Percentiles rank a stretch among this genome's conserved stretches.
These are phyloP conservation scores for Alternaria rosae DNA, from an alignment of 2,329 filamentous ascomycete species.

Conservation along the genomic window DNA sequence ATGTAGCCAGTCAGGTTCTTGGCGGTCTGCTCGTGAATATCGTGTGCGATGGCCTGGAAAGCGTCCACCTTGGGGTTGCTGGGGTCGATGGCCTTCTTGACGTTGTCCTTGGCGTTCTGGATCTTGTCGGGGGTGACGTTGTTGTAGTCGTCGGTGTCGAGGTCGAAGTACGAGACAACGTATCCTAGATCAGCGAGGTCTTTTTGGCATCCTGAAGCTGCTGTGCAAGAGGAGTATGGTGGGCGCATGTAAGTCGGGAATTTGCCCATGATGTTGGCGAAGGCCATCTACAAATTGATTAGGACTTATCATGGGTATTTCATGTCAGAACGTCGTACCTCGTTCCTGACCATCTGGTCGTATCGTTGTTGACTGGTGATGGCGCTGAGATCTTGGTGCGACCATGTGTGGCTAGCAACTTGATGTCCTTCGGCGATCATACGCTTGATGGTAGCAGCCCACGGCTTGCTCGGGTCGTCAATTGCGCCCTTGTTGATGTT, in stretches of 20 bases:
- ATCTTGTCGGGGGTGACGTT: conserved; percentile 40
- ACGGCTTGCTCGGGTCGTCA: conserved; percentile 54
- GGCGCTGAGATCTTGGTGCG: conserved; percentile 58
- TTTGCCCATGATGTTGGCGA: conserved; percentile 62
- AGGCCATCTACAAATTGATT: conserved; percentile 51
- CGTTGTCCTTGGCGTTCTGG: conserved; percentile 44
- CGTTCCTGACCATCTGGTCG: conserved; percentile 61
- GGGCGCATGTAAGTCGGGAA: conserved; percentile 64
- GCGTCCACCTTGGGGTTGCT: conserved; percentile 31
- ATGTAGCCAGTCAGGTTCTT: conserved; percentile 52
- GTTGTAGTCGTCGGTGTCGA: conserved; percentile 61
- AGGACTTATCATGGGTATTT: not conserved
- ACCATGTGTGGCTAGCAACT: conserved; percentile 66
- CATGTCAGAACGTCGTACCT: conserved; percentile 24
- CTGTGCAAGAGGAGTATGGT: conserved; percentile 56
- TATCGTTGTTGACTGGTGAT: conserved; percentile 54
- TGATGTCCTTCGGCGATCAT: conserved; percentile 66
- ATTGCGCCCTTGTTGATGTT: conserved; percentile 64
- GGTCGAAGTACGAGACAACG: conserved; percentile 66
- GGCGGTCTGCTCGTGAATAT: conserved; percentile 56
- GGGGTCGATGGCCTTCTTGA: conserved; percentile 52
- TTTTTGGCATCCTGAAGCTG: conserved; percentile 45
- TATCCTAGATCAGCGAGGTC: conserved; percentile 59
- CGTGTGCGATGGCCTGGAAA: conserved; percentile 63
- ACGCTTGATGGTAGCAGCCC: conserved; percentile 60